These are phyloP conservation scores for Boletus reticuloceps DNA, from an alignment of 768 basidiomycete species.

Conservation along the genomic window DNA sequence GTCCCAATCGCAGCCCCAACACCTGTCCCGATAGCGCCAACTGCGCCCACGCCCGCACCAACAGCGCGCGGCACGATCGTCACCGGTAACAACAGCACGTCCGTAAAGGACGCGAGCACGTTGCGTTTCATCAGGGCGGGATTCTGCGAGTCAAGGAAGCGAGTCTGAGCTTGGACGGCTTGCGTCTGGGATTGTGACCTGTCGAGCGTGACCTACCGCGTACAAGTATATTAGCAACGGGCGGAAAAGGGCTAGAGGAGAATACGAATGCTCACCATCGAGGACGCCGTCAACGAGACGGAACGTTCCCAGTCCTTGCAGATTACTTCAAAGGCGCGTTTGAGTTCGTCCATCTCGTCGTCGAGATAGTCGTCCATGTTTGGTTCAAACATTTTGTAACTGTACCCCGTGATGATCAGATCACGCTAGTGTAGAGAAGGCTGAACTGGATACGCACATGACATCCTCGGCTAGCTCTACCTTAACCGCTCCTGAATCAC, in stretches of 20 bases:
- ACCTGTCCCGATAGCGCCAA: constrained; percentile 67
- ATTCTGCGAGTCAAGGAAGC: constrained; percentile 82
- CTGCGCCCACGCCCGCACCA: constrained; percentile 65
- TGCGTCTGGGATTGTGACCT: constrained; percentile 1
- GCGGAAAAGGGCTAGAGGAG: no score
- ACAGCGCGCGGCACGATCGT: constrained; percentile 90
- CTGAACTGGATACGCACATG: constrained; percentile 50
- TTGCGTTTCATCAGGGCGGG: constrained; percentile 91
- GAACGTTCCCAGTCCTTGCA: constrained; percentile 80
- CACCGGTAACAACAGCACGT: constrained; percentile 86
- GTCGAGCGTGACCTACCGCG: constrained; percentile 9
- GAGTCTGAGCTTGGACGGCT: constrained; percentile 31
- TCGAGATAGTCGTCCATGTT: constrained; percentile 98
- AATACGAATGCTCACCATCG: constrained; percentile 35
- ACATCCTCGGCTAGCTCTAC: constrained; percentile 73
- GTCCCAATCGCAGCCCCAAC: constrained; percentile 58
- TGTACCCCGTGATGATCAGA: constrained; percentile 29
- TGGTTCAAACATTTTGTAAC: constrained; percentile 91
- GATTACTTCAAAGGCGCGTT: constrained; percentile 66
- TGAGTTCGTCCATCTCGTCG: constrained; percentile 85
- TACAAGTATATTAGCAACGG: background rate
- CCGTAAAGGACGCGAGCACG: constrained; percentile 88
- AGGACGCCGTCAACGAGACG: constrained; percentile 12
- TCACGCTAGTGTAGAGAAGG: background rate
- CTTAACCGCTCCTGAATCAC: constrained; percentile 32